Evolutionary conservation across 257 asterid species (phyloP).

Genomic region (Orobanche coerulescens): DNA sequence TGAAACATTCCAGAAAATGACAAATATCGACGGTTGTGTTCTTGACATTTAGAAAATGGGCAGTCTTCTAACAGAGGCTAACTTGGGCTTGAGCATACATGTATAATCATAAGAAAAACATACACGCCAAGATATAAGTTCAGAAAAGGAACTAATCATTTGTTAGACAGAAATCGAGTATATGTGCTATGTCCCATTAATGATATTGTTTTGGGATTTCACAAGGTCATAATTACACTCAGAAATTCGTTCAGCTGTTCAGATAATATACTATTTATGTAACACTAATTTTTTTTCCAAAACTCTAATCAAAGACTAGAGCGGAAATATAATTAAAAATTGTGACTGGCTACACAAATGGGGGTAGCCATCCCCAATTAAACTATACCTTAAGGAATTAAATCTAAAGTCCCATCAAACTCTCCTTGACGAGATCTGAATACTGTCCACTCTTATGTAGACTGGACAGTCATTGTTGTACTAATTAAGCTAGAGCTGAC

Average conservation of each 20-base stretch:
- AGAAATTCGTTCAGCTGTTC: background rate
- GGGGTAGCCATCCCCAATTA: too few relatives aligned
- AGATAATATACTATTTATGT: background rate
- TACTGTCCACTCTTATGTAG: too few relatives aligned
- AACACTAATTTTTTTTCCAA: too few relatives aligned
- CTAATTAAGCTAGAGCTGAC: too few relatives aligned
- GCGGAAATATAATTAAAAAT: too few relatives aligned
- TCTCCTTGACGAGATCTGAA: too few relatives aligned
- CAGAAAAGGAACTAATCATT: background rate
- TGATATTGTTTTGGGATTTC: background rate
- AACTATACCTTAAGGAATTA: too few relatives aligned
- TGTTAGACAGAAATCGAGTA: background rate
- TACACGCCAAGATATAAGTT: background rate
- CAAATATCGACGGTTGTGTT: slow-evolving; percentile 2
- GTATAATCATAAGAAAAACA: background rate
- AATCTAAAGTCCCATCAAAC: too few relatives aligned
- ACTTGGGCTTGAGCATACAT: background rate
- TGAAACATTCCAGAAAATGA: background rate
- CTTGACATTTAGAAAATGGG: background rate
- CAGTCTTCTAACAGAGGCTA: slow-evolving; percentile 17
- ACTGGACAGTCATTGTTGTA: too few relatives aligned
- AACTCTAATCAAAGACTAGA: too few relatives aligned
- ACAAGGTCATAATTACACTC: background rate
- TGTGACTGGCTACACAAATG: too few relatives aligned
- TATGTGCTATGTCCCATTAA: background rate